A percentile compares a stretch with the other conserved stretches of the same genome.
Evolutionary conservation across 208 protist genomes (phyloP).

Genomic region (Hexamita inflata): DNA sequence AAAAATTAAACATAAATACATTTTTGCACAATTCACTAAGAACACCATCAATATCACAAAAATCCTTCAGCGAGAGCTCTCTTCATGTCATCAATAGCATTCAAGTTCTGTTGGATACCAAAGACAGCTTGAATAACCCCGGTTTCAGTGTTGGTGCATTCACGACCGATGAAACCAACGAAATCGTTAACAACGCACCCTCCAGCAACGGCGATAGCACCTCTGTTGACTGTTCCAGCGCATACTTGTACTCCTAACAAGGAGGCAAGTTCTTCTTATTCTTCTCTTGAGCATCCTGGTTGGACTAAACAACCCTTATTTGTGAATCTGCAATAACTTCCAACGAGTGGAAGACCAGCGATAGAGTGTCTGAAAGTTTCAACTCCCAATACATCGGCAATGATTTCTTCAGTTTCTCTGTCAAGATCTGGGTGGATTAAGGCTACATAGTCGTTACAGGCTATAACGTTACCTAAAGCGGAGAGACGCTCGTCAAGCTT

Average conservation of each 20-base stretch:
- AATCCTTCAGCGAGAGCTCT: too few species aligned
- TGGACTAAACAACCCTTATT: conserved; percentile 94
- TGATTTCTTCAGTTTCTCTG: conserved; percentile 93
- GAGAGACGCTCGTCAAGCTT: conserved; percentile 91
- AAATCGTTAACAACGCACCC: conserved; percentile 96
- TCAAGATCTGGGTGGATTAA: conserved; percentile 96
- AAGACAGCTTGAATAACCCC: conserved; percentile 95
- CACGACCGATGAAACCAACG: conserved; percentile 86
- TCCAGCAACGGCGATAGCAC: conserved; percentile 61
- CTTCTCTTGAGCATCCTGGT: conserved; percentile 74
- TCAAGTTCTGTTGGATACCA: conserved; percentile 27
- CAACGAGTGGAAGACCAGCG: conserved; percentile 84
- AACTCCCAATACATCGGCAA: conserved; percentile 78
- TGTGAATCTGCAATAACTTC: conserved; percentile 81
- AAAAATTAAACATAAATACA: too few species aligned
- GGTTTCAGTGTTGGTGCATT: conserved; percentile 94
- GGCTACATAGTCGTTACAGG: conserved; percentile 97
- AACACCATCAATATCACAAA: too few species aligned
- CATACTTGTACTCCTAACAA: conserved; percentile 80
- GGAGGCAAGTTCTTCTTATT: conserved; percentile 93
- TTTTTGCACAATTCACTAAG: too few species aligned
- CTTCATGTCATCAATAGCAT: too few species aligned
- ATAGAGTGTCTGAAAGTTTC: conserved; percentile 93
- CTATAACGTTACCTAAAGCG: conserved; percentile 93
- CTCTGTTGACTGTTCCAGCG: conserved; percentile 95